Percentiles rank a stretch among this genome's conserved stretches.
These are phyloP conservation scores for Metschnikowia aberdeeniae DNA, from an alignment of 805 yeast genomes.

Conservation along the genomic window DNA sequence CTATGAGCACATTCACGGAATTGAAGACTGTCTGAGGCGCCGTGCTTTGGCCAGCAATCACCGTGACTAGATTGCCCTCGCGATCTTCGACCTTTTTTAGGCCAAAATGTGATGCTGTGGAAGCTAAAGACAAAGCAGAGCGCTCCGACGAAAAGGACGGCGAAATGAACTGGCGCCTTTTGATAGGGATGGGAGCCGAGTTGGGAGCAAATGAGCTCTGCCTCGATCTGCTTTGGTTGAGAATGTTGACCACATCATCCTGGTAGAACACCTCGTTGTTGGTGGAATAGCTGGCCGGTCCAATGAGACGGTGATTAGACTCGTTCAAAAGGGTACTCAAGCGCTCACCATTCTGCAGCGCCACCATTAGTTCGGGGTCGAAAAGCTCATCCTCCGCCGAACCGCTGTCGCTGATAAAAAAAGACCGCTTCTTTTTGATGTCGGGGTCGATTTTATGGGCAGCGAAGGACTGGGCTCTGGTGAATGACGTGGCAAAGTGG, in stretches of 20 bases:
- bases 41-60: constrained; percentile 77
- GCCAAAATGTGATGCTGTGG: constrained; percentile 48
- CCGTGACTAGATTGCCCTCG: constrained; percentile 67
- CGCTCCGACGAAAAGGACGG: constrained; percentile 44
- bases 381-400: constrained; percentile 51
- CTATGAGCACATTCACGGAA: constrained; percentile 61
- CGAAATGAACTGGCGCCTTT: constrained; percentile 31
- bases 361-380: constrained; percentile 67
- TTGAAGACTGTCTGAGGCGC: constrained; percentile 68
- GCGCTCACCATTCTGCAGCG: constrained; percentile 59
- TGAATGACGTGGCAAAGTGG: constrained; percentile 74
- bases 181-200: constrained; percentile 20
- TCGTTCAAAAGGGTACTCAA: constrained; percentile 48
- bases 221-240: constrained; percentile 26
- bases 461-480: constrained; percentile 64
- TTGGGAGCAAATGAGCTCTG: constrained; percentile 20
- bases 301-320: constrained; percentile 7
- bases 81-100: constrained; percentile 63
- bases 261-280: constrained; percentile 37
- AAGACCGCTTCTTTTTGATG: constrained; percentile 60
- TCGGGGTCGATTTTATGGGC: constrained; percentile 46
- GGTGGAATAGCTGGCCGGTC: constrained; percentile 9
- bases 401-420: constrained; percentile 38
- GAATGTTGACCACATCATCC: constrained; percentile 31
- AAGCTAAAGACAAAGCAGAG: constrained; percentile 30